Evolutionary conservation across 805 yeast species (phyloP).

Genomic region (Candida namnaoensis): DNA sequence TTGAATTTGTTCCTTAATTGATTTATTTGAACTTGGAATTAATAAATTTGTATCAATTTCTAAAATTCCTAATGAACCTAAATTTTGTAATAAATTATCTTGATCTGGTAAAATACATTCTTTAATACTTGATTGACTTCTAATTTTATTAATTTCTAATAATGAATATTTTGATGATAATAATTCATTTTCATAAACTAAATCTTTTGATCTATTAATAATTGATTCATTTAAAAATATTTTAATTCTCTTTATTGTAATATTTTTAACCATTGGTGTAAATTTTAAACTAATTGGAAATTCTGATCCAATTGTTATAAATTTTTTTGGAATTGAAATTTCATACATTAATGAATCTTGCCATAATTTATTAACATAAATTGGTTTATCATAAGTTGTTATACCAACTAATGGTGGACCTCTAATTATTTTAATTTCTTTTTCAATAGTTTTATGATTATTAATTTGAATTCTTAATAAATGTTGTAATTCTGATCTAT

Average conservation of each 20-base stretch:
- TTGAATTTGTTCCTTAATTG: background rate
- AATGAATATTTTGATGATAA: slow-evolving; percentile 30
- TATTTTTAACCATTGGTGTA: slow-evolving; percentile 55
- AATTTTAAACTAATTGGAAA: slow-evolving; percentile 54
- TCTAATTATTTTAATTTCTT: slow-evolving; percentile 25
- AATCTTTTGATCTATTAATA: slow-evolving; percentile 50
- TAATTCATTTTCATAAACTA: slow-evolving; percentile 44
- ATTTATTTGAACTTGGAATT: background rate
- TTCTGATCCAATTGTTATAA: slow-evolving; percentile 54
- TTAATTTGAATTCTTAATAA: slow-evolving; percentile 24
- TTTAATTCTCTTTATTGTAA: slow-evolving; percentile 53
- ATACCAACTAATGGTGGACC: slow-evolving; percentile 30
- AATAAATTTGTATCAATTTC: background rate
- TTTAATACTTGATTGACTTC: background rate
- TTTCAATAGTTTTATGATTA: slow-evolving; percentile 28
- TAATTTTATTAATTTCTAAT: slow-evolving; percentile 38
- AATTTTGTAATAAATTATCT: background rate
- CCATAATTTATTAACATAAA: slow-evolving; percentile 72
- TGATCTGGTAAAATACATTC: background rate
- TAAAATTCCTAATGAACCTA: background rate
- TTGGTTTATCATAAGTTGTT: slow-evolving; percentile 52
- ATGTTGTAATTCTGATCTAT: slow-evolving; percentile 29
- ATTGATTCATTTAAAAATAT: slow-evolving; percentile 61
- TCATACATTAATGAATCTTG: slow-evolving; percentile 63
- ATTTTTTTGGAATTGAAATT: slow-evolving; percentile 63